Base-by-base conservation (phyloP, 164 flowering plant species). In the Nelumbo lutea region DNA sequence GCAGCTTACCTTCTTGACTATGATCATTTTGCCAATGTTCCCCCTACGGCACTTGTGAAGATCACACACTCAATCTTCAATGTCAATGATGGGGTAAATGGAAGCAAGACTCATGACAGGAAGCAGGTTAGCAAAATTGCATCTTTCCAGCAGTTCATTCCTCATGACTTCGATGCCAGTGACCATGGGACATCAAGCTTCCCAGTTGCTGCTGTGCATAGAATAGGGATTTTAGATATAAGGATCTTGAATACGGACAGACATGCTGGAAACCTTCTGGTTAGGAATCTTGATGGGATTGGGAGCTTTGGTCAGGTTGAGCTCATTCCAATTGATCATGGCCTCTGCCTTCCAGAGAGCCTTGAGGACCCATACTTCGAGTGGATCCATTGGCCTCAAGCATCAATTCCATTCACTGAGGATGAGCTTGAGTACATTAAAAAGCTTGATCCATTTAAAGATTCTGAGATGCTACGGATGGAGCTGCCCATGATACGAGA, bases 331-430 rank as follows among this genome's bases (percentile, higher is more conserved):
- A 87, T 87, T 61, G 91, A 87, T 78, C 91, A 87, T 73, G 91
- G 91, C 13, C 82, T 87, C 63, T 85, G 89, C 75, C 79, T 85
- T 14, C 89, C 91, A 3, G 91, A 87, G 78, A 80, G 75, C 76
- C 70, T 87, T 77, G 91, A 87, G 67, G 91, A 87, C 64, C 91
- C 91, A 9, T 87, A 87, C 69, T 87, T 87, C 64, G 91, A 87
- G 73, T 87, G 89, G 91, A 83, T 87, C 64, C 88, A 85, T 68
- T 87, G 91, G 91, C 91, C 91, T 58, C 89, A 85, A 68, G 86
- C 89, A 65, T 87, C 91, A 39, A 83, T 87, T 56, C 89, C 89
- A 5, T 87, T 87, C 67, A 81, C 87, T 1, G 87, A 85, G 47
- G 89, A 87, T 40, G 91, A 87, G 73, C 91, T 87, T 13, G 79